Percentiles rank a stretch among this genome's conserved stretches.
Evolutionary conservation across 164 flowering plant genomes (phyloP).

Genomic region (Stephania cephalantha): DNA sequence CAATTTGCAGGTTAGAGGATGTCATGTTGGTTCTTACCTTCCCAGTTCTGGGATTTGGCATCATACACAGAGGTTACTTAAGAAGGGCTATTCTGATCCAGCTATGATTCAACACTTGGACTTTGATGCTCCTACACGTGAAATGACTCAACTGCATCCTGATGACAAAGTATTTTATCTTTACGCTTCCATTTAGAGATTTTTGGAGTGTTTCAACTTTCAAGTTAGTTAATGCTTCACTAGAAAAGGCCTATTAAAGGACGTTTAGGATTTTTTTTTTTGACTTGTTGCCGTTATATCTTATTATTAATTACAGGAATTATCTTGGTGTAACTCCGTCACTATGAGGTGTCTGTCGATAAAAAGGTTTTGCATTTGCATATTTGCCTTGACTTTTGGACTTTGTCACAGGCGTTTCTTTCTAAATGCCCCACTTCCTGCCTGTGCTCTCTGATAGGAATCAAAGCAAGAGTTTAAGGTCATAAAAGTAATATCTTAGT

Average conservation of each 20-base stretch:
- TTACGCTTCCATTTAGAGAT: not conserved
- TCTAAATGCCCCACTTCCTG: too few species aligned
- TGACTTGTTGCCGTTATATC: not conserved
- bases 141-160: slow-evolving; percentile 64
- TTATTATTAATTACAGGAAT: not conserved
- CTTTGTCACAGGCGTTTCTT: not conserved
- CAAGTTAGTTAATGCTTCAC: not conserved
- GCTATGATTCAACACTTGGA: slow-evolving; percentile 79
- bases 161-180: slow-evolving; percentile 68
- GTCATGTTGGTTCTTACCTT: slow-evolving; percentile 85
- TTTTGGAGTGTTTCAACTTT: not conserved
- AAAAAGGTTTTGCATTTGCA: not conserved
- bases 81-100: slow-evolving; percentile 47
- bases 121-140: slow-evolving; percentile 99
- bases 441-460: too few species aligned
- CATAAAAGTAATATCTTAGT: too few species aligned
- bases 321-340: not conserved
- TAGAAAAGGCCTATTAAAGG: not conserved
- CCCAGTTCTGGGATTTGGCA: slow-evolving; percentile 92
- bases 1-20: slow-evolving; percentile 68
- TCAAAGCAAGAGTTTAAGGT: too few species aligned
- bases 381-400: too few species aligned
- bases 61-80: slow-evolving; percentile 76
- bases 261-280: not conserved
- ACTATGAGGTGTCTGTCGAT: not conserved